Evolutionary conservation across 139 green algal genomes (phyloP), one percentile per base, ranked within the genome.

Genomic region (Micractinium conductrix): DNA sequence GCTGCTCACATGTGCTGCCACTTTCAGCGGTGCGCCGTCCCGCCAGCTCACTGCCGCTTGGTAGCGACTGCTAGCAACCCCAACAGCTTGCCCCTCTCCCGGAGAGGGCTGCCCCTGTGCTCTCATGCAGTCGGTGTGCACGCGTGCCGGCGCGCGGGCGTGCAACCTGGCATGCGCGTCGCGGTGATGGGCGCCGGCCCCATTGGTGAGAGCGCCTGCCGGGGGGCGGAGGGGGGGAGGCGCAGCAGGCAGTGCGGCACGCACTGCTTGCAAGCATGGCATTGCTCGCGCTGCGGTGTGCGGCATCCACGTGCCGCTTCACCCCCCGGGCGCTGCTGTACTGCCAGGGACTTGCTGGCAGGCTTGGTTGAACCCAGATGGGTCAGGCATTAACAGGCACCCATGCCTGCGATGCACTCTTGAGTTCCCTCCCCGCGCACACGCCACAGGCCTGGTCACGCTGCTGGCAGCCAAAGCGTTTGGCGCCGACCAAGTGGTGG

Each of bases 161-260:
- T 92, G 70, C 37, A 40, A 2, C 80, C 88, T 1, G 91, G 91
- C 8, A 86, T 86, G 80, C 74, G 76, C 7, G 91, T 94, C 10
- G 87, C 87, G 19, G 78, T 94, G 28, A 60, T 95, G 69, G 91
- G 91, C 17, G 91, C 87, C 1, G 91, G 91, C 0, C 91, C 91
- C 44, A 95, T 94, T 24, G 88, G 88, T 88, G 80, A 73, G 82
- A 16, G 24, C 8, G 19, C 7, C 24, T 22, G 5, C 53, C 8
- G 24, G n/a, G n/a, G n/a, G n/a, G n/a, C n/a, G n/a, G n/a, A n/a
- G n/a, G n/a, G n/a, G n/a, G n/a, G n/a, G n/a, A n/a, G n/a, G n/a
- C n/a, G n/a, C n/a, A n/a, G n/a, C 8, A 62, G 26, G 6, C 53
- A 19, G 26, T 22, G 19, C 24, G 8, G 2, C 10, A 22, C 26